Base-by-base conservation (phyloP, 1,284 basidiomycete genomes). In the Cryptococcus jaspeensis region DNA sequence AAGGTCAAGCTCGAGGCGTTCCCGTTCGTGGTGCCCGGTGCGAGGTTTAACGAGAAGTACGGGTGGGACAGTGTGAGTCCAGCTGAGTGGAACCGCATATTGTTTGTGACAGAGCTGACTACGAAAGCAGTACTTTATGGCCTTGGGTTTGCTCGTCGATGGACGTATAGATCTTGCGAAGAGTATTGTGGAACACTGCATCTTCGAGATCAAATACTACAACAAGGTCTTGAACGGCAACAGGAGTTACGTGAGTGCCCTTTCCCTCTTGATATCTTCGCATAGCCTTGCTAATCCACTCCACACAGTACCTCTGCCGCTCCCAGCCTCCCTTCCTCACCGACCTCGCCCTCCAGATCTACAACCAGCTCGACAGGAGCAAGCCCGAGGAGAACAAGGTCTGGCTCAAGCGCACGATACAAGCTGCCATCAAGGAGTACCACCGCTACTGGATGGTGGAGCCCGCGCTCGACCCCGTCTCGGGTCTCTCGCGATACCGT, bases 141-240 rank as follows among this genome's bases (percentile, higher is more conserved):
- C 73, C 18, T 65, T 99, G 25, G 95, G 95, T 36, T 84, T 99
- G 6, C 85, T 99, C 20, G 90, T 97, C 23, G 95, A 99, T 74
- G 93, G 92, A 28, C 87, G 93, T 70, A 84, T 96, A 41, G 85
- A 88, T 62, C 89, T 98, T 83, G 95, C 95, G 8, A 92, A 92
- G 79, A 90, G 91, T 66, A 94, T 96, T 84, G 92, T 98, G 47
- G 95, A 98, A 61, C 95, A 99, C 77, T 99, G 97, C 79, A 89
- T 97, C 71, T 99, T 99, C 74, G 92, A 99, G 81, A 97, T 99
- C 82, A 92, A 87, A 78, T 90, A 97, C 79, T 97, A 97, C 75
- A 89, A 89, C 81, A 97, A 95, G 76, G 77, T 80, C 23, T 56
- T 78, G 42, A 78, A 78, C 57, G 76, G 76, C n/a, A 78, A 76